phyloP scores from a whole-genome alignment of 75 land plant genomes.

The Isoetes taiwanensis region DNA sequence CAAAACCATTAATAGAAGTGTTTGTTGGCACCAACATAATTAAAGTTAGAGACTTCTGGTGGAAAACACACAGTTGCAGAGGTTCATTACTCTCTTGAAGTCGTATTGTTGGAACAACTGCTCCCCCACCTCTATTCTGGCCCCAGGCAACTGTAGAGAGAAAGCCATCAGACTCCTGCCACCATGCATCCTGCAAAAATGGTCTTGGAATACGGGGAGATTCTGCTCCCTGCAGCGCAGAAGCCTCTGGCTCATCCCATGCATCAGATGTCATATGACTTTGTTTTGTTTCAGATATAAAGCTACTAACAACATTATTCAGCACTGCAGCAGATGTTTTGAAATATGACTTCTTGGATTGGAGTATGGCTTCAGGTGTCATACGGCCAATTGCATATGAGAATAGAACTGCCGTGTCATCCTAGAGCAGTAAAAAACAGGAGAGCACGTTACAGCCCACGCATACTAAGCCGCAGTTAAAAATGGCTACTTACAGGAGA shows the following conservation, averaged over 20 bases:
- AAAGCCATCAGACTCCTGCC: constrained; percentile 82
- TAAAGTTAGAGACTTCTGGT: constrained; percentile 55
- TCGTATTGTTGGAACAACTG: constrained; percentile 47
- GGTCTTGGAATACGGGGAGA: constrained; percentile 44
- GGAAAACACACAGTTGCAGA: constrained; percentile 61
- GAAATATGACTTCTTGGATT: neutral
- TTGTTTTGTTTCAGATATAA: neutral
- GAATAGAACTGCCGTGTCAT: constrained; percentile 61
- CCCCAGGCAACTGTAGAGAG: constrained; percentile 63
- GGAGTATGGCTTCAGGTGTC: constrained; percentile 49
- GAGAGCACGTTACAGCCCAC: too few relatives aligned
- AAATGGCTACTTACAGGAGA: constrained; percentile 45
- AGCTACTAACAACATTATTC: too few relatives aligned
- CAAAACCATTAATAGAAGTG: constrained; percentile 44
- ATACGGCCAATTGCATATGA: constrained; percentile 67
- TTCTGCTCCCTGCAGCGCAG: constrained; percentile 11
- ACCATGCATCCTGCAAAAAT: constrained; percentile 61
- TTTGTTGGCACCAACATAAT: constrained; percentile 55
- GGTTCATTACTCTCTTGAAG: constrained; percentile 55
- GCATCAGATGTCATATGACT: neutral
- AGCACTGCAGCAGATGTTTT: too few relatives aligned
- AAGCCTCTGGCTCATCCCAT: constrained; percentile 25
- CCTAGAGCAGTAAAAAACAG: constrained; percentile 29
- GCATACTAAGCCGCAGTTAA: too few relatives aligned
- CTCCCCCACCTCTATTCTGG: constrained; percentile 22